phyloP scores from a whole-genome alignment of 768 basidiomycete genomes.

The Asterophora parasitica region DNA sequence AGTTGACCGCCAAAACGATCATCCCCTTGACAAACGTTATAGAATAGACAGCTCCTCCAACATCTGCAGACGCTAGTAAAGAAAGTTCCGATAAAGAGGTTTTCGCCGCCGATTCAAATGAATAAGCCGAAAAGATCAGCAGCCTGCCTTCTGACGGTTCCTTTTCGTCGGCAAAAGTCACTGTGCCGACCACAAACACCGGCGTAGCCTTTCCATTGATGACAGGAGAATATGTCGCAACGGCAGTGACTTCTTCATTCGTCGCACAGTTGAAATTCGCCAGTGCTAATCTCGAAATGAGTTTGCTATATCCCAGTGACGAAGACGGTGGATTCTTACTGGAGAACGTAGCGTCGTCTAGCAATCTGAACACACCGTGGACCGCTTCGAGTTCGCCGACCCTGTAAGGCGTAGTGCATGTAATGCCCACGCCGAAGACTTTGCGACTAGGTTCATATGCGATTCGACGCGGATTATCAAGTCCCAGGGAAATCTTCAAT shows the following conservation, averaged over 20 bases:
- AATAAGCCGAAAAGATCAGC: conserved; percentile 44
- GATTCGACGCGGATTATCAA: conserved; percentile 67
- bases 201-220: conserved; percentile 28
- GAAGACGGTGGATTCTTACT: conserved; percentile 35
- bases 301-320: not conserved
- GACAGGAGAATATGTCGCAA: conserved; percentile 32
- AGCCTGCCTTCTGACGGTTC: conserved; percentile 58
- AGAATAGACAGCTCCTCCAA: conserved; percentile 68
- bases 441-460: conserved; percentile 50
- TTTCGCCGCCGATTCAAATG: conserved; percentile 19
- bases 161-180: conserved; percentile 36
- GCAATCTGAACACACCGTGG: conserved; percentile 56
- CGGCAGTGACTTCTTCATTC: conserved; percentile 61
- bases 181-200: conserved; percentile 49
- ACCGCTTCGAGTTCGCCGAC: conserved; percentile 44
- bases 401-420: conserved; percentile 47
- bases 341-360: conserved; percentile 61
- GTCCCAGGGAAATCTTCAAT: conserved; percentile 62
- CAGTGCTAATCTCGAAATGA: conserved; percentile 30
- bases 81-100: conserved; percentile 27
- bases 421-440: conserved; percentile 64
- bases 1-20: conserved; percentile 70
- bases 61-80: conserved; percentile 38
- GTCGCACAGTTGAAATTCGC: conserved; percentile 42
- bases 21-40: conserved; percentile 44